phyloP scores from a whole-genome alignment of 306 rosid genomes.

The Argentina anserina region DNA sequence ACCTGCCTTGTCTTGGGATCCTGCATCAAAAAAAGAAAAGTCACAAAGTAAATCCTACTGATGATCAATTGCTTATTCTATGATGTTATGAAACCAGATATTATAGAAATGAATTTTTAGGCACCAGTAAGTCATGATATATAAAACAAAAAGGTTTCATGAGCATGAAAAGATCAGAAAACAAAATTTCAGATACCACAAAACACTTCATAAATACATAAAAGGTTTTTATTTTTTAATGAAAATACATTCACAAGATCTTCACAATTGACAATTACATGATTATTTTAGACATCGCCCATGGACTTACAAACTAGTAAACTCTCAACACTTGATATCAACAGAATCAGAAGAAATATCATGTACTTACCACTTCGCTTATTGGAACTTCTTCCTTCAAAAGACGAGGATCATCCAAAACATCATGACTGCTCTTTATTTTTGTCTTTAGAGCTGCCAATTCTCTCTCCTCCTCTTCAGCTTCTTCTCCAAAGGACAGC shows the following conservation, averaged over 20 bases:
- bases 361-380: constrained; percentile 50
- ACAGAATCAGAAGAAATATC: constrained; percentile 13
- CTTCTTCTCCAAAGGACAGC: constrained; percentile 96
- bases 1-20: constrained; percentile 48
- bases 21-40: constrained; percentile 34
- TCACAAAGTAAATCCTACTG: not conserved
- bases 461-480: constrained; percentile 94
- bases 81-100: not conserved
- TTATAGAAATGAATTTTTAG: constrained; percentile 5
- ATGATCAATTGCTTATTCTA: not conserved
- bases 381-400: constrained; percentile 48
- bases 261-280: not conserved
- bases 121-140: no score
- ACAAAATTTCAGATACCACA: not conserved
- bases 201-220: not conserved
- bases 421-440: constrained; percentile 95
- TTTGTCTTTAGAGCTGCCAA: constrained; percentile 68
- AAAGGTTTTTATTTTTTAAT: not conserved
- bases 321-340: constrained; percentile 13
- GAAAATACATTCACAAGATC: not conserved
- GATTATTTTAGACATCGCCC: not conserved
- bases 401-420: constrained; percentile 96
- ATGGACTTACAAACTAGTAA: constrained; percentile 4
- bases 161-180: not conserved
- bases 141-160: not conserved